These are phyloP conservation scores for Colletotrichum sp. DNA, from an alignment of 2,329 filamentous ascomycete genomes.

Conservation along the genomic window DNA sequence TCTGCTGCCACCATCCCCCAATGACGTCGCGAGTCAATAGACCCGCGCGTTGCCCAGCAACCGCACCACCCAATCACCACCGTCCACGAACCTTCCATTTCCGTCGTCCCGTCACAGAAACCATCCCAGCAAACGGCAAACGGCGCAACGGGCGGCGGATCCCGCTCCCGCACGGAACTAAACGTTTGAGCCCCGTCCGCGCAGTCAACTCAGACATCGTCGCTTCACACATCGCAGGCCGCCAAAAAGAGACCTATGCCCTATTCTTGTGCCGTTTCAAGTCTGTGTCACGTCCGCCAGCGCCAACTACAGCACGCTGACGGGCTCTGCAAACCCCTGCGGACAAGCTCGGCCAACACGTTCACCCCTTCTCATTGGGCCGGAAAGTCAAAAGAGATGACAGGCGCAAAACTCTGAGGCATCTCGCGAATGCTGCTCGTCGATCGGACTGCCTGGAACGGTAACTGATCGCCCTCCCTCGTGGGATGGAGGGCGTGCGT, in stretches of 20 bases:
- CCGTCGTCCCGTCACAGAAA: background rate
- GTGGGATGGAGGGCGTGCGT: background rate
- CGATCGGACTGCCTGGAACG: background rate
- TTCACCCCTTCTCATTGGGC: background rate
- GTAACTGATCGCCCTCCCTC: background rate
- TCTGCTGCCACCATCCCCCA: background rate
- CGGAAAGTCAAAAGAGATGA: background rate
- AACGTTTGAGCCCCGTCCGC: background rate
- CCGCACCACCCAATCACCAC: constrained; percentile 22
- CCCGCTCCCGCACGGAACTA: background rate
- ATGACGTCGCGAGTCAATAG: constrained; percentile 40
- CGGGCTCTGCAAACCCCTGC: background rate
- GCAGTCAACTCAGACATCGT: background rate
- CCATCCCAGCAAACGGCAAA: constrained; percentile 1
- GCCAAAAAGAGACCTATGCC: background rate
- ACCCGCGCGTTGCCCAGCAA: constrained; percentile 26
- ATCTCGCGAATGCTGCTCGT: background rate
- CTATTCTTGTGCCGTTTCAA: constrained; percentile 3
- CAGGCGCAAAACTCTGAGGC: background rate
- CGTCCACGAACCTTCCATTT: background rate
- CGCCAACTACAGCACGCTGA: background rate
- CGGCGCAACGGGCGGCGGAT: background rate
- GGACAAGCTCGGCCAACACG: background rate
- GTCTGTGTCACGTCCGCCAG: background rate
- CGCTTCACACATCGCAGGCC: background rate